A percentile compares a stretch with the other conserved stretches of the same genome.
phyloP scores from a whole-genome alignment of 2,329 filamentous ascomycete species.

The Verticillium klebahnii region DNA sequence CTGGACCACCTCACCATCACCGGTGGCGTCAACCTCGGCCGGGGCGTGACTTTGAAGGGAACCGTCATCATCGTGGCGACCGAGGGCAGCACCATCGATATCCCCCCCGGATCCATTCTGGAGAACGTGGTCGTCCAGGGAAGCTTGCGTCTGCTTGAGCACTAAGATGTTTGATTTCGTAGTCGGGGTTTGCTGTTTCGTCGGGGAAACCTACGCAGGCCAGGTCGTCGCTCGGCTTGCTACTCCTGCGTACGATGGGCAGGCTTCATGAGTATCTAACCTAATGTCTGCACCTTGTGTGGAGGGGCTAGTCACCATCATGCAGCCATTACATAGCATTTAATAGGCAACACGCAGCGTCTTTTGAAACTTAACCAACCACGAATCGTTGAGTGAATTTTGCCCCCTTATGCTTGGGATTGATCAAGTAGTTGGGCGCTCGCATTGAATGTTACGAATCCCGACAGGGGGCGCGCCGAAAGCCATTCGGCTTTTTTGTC shows the following conservation, averaged over 20 bases:
- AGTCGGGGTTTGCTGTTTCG: background rate
- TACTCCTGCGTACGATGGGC: background rate
- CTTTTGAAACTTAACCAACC: background rate
- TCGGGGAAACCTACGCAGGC: background rate
- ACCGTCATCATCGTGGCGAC: slow-evolving; percentile 99
- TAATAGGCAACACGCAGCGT: slow-evolving; percentile 1
- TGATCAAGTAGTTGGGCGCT: too few species aligned
- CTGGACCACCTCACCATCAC: slow-evolving; percentile 96
- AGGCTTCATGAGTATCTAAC: background rate
- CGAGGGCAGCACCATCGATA: slow-evolving; percentile 95
- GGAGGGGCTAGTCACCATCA: background rate
- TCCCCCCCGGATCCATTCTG: slow-evolving; percentile 91
- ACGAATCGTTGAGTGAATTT: background rate
- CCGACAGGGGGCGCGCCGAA: background rate
- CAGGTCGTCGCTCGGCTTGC: background rate
- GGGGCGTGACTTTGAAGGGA: slow-evolving; percentile 92
- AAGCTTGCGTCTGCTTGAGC: slow-evolving; percentile 72
- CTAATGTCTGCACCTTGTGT: background rate
- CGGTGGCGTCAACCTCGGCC: slow-evolving; percentile 92
- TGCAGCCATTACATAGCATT: background rate
- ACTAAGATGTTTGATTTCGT: slow-evolving; percentile 36
- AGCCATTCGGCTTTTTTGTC: background rate
- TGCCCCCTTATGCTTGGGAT: too few species aligned
- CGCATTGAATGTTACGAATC: background rate
- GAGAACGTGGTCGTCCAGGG: slow-evolving; percentile 99